These are phyloP conservation scores for Lophiotrema nucula DNA, from an alignment of 495 filamentous ascomycete genomes.

Conservation along the genomic window DNA sequence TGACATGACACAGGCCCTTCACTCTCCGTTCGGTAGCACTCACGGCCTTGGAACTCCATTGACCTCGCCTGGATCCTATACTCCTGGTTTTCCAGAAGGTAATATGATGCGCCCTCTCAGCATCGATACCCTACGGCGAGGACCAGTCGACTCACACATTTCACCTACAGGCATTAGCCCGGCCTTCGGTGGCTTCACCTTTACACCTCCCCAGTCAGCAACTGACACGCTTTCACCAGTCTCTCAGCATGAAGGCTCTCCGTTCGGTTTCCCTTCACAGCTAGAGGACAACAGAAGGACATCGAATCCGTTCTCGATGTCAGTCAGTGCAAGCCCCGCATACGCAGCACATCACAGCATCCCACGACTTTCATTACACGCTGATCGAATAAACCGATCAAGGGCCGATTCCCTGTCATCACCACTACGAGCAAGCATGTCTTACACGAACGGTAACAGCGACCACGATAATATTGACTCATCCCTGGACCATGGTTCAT, in stretches of 20 bases:
- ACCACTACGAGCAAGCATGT: constrained; percentile 42
- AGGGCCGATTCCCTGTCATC: constrained; percentile 38
- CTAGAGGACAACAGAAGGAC: constrained; percentile 28
- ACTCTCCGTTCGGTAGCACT: constrained; percentile 63
- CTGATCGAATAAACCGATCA: constrained; percentile 36
- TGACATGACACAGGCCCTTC: constrained; percentile 84
- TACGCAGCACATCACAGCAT: constrained; percentile 36
- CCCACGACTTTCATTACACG: constrained; percentile 38
- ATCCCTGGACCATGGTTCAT: constrained; percentile 22
- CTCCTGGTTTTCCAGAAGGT: constrained; percentile 46
- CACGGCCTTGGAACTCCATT: constrained; percentile 51
- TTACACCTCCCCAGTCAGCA: constrained; percentile 50
- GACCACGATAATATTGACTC: constrained; percentile 23
- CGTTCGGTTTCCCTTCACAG: constrained; percentile 36
- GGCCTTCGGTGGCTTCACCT: constrained; percentile 60
- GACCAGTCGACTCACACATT: constrained; percentile 55
- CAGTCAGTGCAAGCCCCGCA: constrained; percentile 24
- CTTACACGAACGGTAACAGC: constrained; percentile 36
- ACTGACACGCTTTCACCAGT: constrained; percentile 42
- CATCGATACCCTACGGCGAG: constrained; percentile 57
- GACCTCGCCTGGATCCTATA: constrained; percentile 53
- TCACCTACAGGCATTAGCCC: constrained; percentile 62
- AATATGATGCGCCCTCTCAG: constrained; percentile 61
- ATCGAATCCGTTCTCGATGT: constrained; percentile 37
- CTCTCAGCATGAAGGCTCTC: constrained; percentile 32